Evolutionary conservation across 805 yeast genomes (phyloP).

Genomic region (Schwanniomyces vanrijiae): DNA sequence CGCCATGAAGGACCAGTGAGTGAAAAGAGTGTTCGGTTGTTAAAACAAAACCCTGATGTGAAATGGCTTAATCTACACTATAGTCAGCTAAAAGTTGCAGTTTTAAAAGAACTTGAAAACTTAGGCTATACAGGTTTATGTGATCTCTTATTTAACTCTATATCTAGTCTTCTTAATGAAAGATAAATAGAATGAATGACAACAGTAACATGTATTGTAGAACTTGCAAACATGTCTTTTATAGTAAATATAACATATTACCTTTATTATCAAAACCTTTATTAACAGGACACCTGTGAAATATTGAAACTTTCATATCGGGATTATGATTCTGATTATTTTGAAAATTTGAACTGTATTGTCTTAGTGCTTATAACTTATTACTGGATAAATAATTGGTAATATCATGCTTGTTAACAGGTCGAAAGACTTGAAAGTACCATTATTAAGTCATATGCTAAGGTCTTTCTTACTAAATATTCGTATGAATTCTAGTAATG

Average conservation of each 20-base stretch:
- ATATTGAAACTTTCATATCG: not conserved
- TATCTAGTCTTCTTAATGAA: constrained; percentile 45
- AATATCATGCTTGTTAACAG: not conserved
- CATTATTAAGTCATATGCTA: not conserved
- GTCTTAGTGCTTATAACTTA: not conserved
- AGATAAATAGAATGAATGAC: not conserved
- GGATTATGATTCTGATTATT: not conserved
- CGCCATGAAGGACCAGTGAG: constrained; percentile 57
- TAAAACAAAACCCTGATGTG: constrained; percentile 25
- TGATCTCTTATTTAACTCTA: constrained; percentile 51
- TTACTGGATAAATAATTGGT: not conserved
- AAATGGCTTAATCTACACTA: constrained; percentile 41
- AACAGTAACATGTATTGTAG: not conserved
- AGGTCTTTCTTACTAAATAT: not conserved
- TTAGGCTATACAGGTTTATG: constrained; percentile 51
- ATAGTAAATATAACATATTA: not conserved
- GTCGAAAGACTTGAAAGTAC: not conserved
- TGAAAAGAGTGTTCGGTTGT: constrained; percentile 35
- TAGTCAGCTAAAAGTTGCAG: constrained; percentile 45
- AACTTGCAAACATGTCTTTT: too few species aligned
- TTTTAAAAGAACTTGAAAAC: constrained; percentile 42
- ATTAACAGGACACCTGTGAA: not conserved
- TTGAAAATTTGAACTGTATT: not conserved
- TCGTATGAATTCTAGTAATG: not conserved
- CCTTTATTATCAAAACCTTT: not conserved